A percentile compares a stretch with the other conserved stretches of the same genome.
These are phyloP conservation scores for Coniferiporia weirii DNA, from an alignment of 1,284 basidiomycete genomes.

Conservation along the genomic window DNA sequence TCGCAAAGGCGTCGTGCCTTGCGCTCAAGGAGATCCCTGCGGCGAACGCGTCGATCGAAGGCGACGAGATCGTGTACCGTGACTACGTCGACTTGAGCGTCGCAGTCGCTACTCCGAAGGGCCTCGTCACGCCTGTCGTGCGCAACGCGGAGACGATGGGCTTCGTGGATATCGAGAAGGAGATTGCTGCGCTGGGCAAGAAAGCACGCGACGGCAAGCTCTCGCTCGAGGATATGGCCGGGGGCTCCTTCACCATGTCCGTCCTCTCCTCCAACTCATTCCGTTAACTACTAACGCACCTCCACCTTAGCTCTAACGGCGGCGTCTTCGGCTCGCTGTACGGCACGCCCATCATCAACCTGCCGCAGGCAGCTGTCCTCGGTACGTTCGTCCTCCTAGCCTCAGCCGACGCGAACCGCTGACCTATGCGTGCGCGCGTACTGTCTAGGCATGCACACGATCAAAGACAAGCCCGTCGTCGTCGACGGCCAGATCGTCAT, in stretches of 20 bases:
- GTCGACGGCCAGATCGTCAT: constrained; percentile 94
- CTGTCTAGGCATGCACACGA: constrained; percentile 82
- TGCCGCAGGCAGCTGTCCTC: constrained; percentile 92
- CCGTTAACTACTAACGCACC: not conserved
- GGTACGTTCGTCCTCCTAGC: constrained; percentile 41
- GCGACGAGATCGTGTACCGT: constrained; percentile 91
- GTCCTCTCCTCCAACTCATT: constrained; percentile 25
- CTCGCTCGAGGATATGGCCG: constrained; percentile 94
- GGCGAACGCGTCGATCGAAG: constrained; percentile 95
- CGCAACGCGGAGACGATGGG: constrained; percentile 86
- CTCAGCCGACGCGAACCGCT: too few relatives aligned
- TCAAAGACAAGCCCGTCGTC: constrained; percentile 93
- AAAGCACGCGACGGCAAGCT: constrained; percentile 96
- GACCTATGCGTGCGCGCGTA: not conserved
- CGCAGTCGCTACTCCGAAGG: constrained; percentile 96
- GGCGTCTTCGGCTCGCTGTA: constrained; percentile 97
- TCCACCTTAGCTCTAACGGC: constrained; percentile 77
- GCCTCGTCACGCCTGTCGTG: constrained; percentile 94
- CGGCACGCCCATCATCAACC: constrained; percentile 97
- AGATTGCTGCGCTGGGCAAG: constrained; percentile 85
- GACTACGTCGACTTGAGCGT: constrained; percentile 95
- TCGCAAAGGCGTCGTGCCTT: constrained; percentile 82
- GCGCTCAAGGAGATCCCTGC: constrained; percentile 91
- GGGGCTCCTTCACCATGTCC: constrained; percentile 96
- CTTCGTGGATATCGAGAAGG: constrained; percentile 90